Base-by-base conservation (phyloP, 768 basidiomycete genomes). In the Floccularia luteovirens region DNA sequence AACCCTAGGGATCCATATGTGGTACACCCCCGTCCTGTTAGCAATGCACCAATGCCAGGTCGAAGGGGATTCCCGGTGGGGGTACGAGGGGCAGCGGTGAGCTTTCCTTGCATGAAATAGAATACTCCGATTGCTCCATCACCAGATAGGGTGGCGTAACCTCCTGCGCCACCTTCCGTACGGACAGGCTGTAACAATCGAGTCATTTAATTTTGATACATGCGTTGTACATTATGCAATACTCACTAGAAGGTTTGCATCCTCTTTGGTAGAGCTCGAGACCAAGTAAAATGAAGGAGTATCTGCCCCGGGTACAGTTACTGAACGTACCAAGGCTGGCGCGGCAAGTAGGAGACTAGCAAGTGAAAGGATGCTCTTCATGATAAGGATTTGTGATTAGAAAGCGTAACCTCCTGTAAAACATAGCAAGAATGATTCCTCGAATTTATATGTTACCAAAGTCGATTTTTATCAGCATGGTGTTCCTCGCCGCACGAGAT, bases 281-380 rank as follows among this genome's bases (percentile, higher is more conserved):
- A 64, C 58, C 14, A 64, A 50, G 42, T 64, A 60, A 50, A 64
- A 63, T 2, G 48, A 40, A 5, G 63, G 61, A 1, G 61, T 60
- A 42, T 52, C 51, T 3, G 58, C 59, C 33, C 54, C 53, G 19
- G 62, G 60, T 14, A 53, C 31, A 12, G 41, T 39, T 8, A 51
- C 39, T 2, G 48, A 48, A 24, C 13, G 33, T 2, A 46, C 43
- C n/a, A 38, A 21, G 19, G 30, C 22, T 35, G 43, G 35, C 38
- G 42, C 31, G 23, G 44, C 32, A 39, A 48, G 23, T 44, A 43
- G 36, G 32, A 46, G 12, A 36, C 45, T 8, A 17, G 25, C 14
- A 3, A 24, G 19, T 8, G 20, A 11, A 30, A 39, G 24, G 36
- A 31, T 11, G 36, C 28, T 38, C 28, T 43, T 45, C 47, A 48